Evolutionary conservation across 805 yeast species (phyloP), one percentile per base, ranked within the genome.

Genomic region (Helenozyma rhizophorensis): DNA sequence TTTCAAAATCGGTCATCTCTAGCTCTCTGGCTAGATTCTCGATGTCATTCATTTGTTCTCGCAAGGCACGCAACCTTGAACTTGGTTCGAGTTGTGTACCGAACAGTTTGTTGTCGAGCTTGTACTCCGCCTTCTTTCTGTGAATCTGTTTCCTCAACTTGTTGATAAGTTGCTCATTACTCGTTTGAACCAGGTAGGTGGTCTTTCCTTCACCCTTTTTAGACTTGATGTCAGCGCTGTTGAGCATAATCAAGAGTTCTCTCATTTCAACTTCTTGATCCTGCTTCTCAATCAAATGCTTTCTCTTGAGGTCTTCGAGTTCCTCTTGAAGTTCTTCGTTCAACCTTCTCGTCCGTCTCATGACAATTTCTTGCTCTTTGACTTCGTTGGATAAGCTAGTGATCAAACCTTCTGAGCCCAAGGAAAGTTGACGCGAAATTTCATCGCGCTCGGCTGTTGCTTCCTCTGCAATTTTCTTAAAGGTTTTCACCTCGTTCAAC

Each of bases 21-120:
- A 90, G 68, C 49, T 83, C 84, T 39, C 94, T 65, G 0, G 96
- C 96, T 63, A 85, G 84, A 29, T 75, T 73, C 52, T 85, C 95
- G 33, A 89, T 69, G 42, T 76, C 80, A 38, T 84, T 94, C 95
- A 87, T 87, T 52, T 81, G 74, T 47, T 81, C 85, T 34, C 96
- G 69, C 47, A 89, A 66, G 27, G 76, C 80, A 39, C 93, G 70
- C 32, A 88, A 60, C 43, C 90, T 67, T 3, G 83, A 73, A 47
- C 83, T 82, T 3, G 96, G 95, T 52, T 85, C 95, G 17, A 80
- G 73, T 18, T 70, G 66, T 9, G 72, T 51, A 30, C 76, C 77
- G 60, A 63, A 71, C 43, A 60, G 58, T 27, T 65, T 54, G 38
- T 63, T 70, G 30, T 68, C 78, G 30, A 53, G 55, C 47, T 51